A percentile compares a stretch with the other conserved stretches of the same genome.
These are phyloP conservation scores for Penicillium crustosum DNA, from an alignment of 2,329 filamentous ascomycete species.

Conservation along the genomic window DNA sequence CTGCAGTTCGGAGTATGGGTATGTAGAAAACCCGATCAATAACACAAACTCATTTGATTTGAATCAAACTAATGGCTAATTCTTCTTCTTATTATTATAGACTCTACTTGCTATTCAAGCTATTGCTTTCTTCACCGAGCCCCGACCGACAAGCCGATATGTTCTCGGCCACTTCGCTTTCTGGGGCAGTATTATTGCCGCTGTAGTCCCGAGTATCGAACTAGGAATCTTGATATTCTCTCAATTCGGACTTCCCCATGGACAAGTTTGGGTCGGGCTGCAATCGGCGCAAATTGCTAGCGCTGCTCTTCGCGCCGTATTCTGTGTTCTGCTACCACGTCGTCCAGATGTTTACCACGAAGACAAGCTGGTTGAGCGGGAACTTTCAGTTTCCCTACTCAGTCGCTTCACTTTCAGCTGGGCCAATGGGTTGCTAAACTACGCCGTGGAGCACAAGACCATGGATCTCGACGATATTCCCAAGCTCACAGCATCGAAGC, in stretches of 20 bases:
- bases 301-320: constrained; percentile 29
- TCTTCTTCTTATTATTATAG: constrained; percentile 16
- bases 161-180: constrained; percentile 34
- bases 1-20: constrained; percentile 64
- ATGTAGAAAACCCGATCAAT: constrained; percentile 33
- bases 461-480: constrained; percentile 65
- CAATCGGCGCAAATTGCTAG: constrained; percentile 51
- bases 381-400: constrained; percentile 62
- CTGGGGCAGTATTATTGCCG: constrained; percentile 28
- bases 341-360: constrained; percentile 66
- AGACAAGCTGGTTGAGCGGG: constrained; percentile 61
- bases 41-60: neutral
- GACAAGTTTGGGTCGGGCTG: constrained; percentile 43
- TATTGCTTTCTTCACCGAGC: constrained; percentile 35
- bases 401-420: constrained; percentile 66
- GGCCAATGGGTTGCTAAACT: constrained; percentile 56
- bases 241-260: constrained; percentile 1
- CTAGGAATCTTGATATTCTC: constrained; percentile 36
- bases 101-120: constrained; percentile 35
- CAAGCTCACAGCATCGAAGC: constrained; percentile 56
- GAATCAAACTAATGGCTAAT: neutral
- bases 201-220: constrained; percentile 24
- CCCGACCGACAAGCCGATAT: constrained; percentile 35
- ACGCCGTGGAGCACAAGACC: constrained; percentile 58
- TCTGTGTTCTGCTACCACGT: constrained; percentile 60